Evolutionary conservation across 371 early-diverging fungal species (phyloP).

Genomic region (Haplosporangium sp.): DNA sequence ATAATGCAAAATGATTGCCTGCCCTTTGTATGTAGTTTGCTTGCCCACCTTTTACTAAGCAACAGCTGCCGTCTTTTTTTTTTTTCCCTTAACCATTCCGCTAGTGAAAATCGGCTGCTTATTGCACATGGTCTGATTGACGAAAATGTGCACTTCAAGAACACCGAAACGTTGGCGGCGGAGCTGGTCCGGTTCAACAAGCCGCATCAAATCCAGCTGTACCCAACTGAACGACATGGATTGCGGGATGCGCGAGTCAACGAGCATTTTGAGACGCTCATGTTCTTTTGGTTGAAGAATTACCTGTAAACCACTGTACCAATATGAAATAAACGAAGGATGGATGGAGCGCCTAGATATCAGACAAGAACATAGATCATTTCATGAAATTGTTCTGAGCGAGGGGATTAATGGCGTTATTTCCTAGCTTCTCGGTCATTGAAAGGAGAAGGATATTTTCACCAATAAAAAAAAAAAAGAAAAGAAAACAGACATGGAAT

Average conservation of each 20-base stretch:
- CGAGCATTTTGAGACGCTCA: slow-evolving; percentile 85
- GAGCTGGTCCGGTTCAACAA: slow-evolving; percentile 67
- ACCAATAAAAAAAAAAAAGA: no score
- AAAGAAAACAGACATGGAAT: no score
- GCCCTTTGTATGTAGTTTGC: no score
- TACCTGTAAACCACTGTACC: slow-evolving; percentile 59
- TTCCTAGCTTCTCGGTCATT: no score
- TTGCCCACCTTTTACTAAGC: no score
- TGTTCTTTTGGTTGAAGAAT: slow-evolving; percentile 78
- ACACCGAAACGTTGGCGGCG: slow-evolving; percentile 71
- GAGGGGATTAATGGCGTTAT: no score
- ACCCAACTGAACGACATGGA: slow-evolving; percentile 83
- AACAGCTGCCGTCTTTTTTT: not conserved
- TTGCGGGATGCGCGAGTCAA: slow-evolving; percentile 73
- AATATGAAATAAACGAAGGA: no score
- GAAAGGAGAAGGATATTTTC: no score
- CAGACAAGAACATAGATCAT: no score
- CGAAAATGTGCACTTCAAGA: slow-evolving; percentile 85
- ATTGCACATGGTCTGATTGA: slow-evolving; percentile 85
- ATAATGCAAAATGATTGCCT: not conserved
- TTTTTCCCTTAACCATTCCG: not conserved
- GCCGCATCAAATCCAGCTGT: slow-evolving; percentile 74
- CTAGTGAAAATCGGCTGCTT: slow-evolving; percentile 72
- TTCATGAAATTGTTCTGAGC: no score
- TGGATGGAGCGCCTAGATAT: no score